Percentiles rank a stretch among this genome's conserved stretches.
Conservation (phyloP, 768 basidiomycete genomes). For the Xerocomellus dryophilus region DNA sequence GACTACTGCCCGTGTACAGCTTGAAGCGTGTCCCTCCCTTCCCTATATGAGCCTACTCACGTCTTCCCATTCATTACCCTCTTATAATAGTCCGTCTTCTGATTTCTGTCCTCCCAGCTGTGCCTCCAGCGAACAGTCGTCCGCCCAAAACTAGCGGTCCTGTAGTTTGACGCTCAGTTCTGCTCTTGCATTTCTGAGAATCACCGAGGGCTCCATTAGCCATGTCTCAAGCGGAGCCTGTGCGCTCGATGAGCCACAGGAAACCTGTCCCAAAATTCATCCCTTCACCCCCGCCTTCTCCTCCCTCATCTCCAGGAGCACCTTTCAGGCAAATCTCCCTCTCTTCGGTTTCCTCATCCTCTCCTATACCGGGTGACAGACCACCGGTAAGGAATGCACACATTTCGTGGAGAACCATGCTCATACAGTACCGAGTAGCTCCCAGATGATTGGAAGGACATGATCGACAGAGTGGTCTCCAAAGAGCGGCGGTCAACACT, state of each 20-base stretch:
- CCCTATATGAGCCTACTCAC: conserved; percentile 32
- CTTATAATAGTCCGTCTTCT: conserved; percentile 30
- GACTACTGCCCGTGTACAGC: conserved; percentile 33
- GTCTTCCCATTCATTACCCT: conserved; percentile 26
- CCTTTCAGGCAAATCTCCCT: conserved; percentile 34
- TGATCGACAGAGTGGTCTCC: conserved; percentile 33
- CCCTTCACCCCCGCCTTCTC: conserved; percentile 55
- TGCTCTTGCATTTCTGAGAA: conserved; percentile 7
- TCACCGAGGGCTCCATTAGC: conserved; percentile 1
- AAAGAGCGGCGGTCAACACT: conserved; percentile 31
- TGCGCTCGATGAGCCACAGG: conserved; percentile 54
- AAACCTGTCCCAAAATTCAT: conserved; percentile 69
- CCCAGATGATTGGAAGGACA: conserved; percentile 36
- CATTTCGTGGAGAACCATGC: background rate
- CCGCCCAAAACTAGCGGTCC: conserved; percentile 12
- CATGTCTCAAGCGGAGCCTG: conserved; percentile 31
- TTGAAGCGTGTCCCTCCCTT: conserved; percentile 25
- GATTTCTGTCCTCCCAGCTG: conserved; percentile 28
- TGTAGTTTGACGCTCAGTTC: conserved; percentile 11
- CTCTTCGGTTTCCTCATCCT: conserved; percentile 22
- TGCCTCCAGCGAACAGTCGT: conserved; percentile 17
- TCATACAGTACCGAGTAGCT: conserved; percentile 22
- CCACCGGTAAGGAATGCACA: conserved; percentile 29
- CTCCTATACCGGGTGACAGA: conserved; percentile 23
- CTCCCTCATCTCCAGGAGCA: conserved; percentile 34